Conservation (phyloP, 2,329 filamentous ascomycete species). For the Keithomyces neogunnii region DNA sequence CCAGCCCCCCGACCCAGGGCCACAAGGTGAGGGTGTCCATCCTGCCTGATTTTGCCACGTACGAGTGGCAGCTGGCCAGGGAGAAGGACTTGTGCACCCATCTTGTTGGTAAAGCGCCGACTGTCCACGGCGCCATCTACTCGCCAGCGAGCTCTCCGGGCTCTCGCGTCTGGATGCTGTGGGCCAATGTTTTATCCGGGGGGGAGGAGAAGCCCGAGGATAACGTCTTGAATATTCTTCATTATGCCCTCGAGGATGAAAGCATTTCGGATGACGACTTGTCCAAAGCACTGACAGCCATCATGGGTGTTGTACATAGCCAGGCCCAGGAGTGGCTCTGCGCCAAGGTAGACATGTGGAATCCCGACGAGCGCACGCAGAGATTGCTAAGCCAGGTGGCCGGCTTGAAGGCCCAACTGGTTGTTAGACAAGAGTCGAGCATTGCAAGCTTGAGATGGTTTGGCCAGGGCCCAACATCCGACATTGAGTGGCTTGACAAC, state of each 20-base stretch:
- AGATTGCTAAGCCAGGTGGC: conserved; percentile 34
- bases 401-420: conserved; percentile 39
- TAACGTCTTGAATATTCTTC: conserved; percentile 62
- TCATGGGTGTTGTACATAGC: conserved; percentile 58
- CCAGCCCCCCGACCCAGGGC: conserved; percentile 12
- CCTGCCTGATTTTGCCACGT: conserved; percentile 21
- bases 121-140: conserved; percentile 63
- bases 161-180: conserved; percentile 63
- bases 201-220: conserved; percentile 42
- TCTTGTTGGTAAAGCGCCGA: conserved; percentile 47
- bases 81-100: conserved; percentile 68
- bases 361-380: conserved; percentile 52
- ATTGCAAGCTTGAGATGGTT: conserved; percentile 69
- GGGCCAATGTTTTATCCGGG: conserved; percentile 59
- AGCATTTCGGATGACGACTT: conserved; percentile 32
- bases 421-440: conserved; percentile 54
- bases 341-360: conserved; percentile 72
- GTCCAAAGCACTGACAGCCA: conserved; percentile 45
- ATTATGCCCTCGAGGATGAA: conserved; percentile 56
- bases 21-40: conserved; percentile 24
- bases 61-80: conserved; percentile 58
- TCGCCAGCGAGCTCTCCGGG: conserved; percentile 34
- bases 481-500: conserved; percentile 64
- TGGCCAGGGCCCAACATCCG: conserved; percentile 39
- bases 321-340: conserved; percentile 68